Evolutionary conservation across 1,284 basidiomycete genomes (phyloP), one percentile per base, ranked within the genome.

Genomic region (Leccinum pachyderme): DNA sequence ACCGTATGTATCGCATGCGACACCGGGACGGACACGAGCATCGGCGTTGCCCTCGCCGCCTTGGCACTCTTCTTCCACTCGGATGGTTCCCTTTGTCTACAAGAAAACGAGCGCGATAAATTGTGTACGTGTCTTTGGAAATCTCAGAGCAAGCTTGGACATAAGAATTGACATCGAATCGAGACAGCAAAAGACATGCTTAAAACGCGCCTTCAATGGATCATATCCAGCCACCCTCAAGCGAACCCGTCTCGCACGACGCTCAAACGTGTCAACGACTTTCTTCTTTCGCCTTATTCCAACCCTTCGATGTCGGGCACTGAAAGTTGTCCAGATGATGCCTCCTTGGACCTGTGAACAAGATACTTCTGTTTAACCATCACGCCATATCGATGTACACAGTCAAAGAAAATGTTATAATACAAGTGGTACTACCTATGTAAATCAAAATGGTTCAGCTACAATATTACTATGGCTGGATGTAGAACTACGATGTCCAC

Each of bases 231-330:
- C 62, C 72, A 81, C n/a, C 83, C 89, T 1, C 70, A 77, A 49
- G 84, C 87, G 1, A 92, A 93, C 63, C 91, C 92, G 2, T 83
- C 87, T 27, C 77, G 91, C 46, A 77, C 80, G 7, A 91, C 87
- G 24, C 75, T 93, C 54, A 90, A 93, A 66, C 77, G 86, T 7
- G 82, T 93, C 44, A 92, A 93, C 63, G 87, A 91, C 61, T 89
- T 81, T 60, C 72, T 93, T 27, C 75, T 92, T 54, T 79, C 81
- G 0, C 63, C 75, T 0, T 59, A 64, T 7, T 58, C 58, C 24
- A 46, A 64, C 32, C 56, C 62, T 11, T 46, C 31, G n/a, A 41
- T 3, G 32, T 2, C 27, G 3, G 29, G 15, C 18, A 6, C 35
- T 24, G 15, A 12, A 25, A 32, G 45, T 9, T 25, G 27, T 39